Evolutionary conservation across 2,329 filamentous ascomycete genomes (phyloP), one percentile per base, ranked within the genome.

Genomic region (Exophiala sp.): DNA sequence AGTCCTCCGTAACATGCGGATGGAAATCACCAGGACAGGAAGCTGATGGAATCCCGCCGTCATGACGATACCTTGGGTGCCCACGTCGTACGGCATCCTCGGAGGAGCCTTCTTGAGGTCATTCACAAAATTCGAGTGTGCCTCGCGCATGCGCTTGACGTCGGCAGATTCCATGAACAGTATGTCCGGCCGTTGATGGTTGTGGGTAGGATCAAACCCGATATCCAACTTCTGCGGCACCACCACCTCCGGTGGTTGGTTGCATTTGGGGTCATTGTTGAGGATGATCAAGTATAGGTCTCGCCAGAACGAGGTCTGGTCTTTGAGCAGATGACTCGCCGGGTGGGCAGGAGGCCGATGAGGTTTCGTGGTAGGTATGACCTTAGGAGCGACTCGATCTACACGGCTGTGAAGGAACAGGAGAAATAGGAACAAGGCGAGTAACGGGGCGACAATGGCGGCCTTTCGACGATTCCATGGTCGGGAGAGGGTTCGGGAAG

Each of bases 41-140:
- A 70, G 64, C 45, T 68, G 67, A 9, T 60, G 48, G 5, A 63
- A 58, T 18, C 65, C 65, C 2, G 65, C 66, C 0, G 66, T 72
- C 3, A 71, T 74, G 8, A 75, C 72, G 18, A 76, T 64, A 0
- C 73, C 73, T 10, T 62, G 65, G 7, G 68, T 68, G 7, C 61
- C 64, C 35, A 54, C 45, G 2, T 56, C 46, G 45, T 63, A 69
- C 2, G 66, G 63, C 14, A 73, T 43, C 7, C 43, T 43, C 1
- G 46, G 47, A 35, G 48, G 41, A 34, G 29, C 23, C 5, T 30
- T 44, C 24, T 48, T 57, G 38, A 68, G 57, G 40, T 66, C 64
- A 27, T 63, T 56, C 21, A 75, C 56, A 55, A 72, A 74, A 4
- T 61, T 62, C 22, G 65, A 62, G 60, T 75, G 72, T 2, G 67